Base-by-base conservation (phyloP, 2,329 filamentous ascomycete genomes). In the Cladosporium sp. region DNA sequence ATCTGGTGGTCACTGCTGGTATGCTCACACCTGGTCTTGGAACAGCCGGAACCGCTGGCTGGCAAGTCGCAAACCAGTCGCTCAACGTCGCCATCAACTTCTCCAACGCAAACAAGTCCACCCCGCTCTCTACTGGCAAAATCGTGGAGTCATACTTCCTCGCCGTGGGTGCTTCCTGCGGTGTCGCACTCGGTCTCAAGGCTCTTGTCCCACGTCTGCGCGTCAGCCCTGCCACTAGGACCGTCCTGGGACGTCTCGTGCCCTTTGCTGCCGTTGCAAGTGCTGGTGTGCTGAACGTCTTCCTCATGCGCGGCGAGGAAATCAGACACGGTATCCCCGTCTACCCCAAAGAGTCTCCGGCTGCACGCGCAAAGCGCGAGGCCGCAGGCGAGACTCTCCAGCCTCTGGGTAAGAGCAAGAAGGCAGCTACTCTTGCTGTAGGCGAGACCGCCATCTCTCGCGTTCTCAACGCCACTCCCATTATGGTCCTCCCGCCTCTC, bases 61-160 rank as follows among this genome's bases (percentile, higher is more conserved):
- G 93, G 93, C 93, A 98, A 72, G 82, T 96, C 52, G 82, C 87
- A 59, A 98, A 98, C 72, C 93, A 98, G 74, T 96, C 91, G 11
- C 84, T 98, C 61, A 98, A 98, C 68, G 93, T 98, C 22, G 92
- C 89, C 59, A 92, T 98, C 78, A 98, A 98, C 78, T 90, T 83
- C 67, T 88, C 92, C 65, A 98, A 98, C 69, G 89, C 92, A 56
- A 98, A 98, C 79, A 98, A 98, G 71, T 95, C 90, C 33, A 91
- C 89, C 3, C 89, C 92, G 1, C 79, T 97, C 55, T 86, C 87
- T 16, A 85, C 82, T 52, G 80, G 82, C 18, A 87, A 88, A 59
- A 84, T 98, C 55, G 80, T 85, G 55, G 84, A 95, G 70, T 96
- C 90, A 45, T 98, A 97, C 76, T 80, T 86, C 66, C 78, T 95